Percentiles rank a stretch among this genome's conserved stretches.
Evolutionary conservation across 257 asterid genomes (phyloP).

Genomic region (Forsythia suspensa): DNA sequence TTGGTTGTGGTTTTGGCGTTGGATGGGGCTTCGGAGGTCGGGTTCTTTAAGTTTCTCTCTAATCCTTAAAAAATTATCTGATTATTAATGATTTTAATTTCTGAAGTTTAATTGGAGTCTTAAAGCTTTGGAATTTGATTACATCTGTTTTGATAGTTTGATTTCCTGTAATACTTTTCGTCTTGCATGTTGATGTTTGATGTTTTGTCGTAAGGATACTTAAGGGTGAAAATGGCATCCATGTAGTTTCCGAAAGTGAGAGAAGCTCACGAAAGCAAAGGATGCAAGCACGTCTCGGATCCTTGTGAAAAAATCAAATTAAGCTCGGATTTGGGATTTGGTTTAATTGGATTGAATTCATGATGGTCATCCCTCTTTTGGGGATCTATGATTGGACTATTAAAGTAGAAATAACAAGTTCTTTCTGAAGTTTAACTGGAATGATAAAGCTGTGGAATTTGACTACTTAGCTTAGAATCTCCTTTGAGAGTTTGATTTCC

Average conservation of each 20-base stretch:
- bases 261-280: not conserved
- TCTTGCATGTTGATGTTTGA: not conserved
- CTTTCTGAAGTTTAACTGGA: not conserved
- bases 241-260: not conserved
- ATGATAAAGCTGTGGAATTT: not conserved
- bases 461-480: not conserved
- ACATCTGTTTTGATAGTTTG: not conserved
- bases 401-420: not conserved
- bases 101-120: not conserved
- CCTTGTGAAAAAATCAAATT: not conserved
- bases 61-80: not conserved
- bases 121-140: not conserved
- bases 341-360: not conserved
- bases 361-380: not conserved
- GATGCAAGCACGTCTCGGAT: not conserved
- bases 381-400: not conserved
- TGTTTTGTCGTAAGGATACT: not conserved
- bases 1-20: slow-evolving; percentile 86
- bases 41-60: slow-evolving; percentile 10
- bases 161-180: not conserved
- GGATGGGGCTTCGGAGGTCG: slow-evolving; percentile 97
- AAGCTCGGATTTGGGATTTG: not conserved
- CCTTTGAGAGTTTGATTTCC: not conserved
- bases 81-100: not conserved
- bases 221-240: not conserved